Conservation (phyloP, 2,329 filamentous ascomycete species). For the Nemania sp. region DNA sequence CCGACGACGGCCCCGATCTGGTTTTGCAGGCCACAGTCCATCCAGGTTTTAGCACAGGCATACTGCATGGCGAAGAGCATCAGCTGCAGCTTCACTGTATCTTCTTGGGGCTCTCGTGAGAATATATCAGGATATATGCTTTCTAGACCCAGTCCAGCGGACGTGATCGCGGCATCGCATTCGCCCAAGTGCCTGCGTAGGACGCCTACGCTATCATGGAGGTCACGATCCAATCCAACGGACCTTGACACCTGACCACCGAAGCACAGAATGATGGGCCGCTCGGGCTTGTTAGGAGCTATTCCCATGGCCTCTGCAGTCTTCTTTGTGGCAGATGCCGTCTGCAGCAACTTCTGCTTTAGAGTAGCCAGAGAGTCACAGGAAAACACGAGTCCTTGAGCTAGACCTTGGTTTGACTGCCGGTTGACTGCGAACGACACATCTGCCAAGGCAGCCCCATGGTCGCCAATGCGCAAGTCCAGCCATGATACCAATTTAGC, state of each 20-base stretch:
- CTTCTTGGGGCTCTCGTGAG: constrained; percentile 24
- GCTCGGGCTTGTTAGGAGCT: too few relatives aligned
- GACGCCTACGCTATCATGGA: constrained; percentile 35
- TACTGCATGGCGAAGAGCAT: constrained; percentile 47
- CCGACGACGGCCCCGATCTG: constrained; percentile 41
- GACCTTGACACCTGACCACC: constrained; percentile 39
- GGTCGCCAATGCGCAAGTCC: too few relatives aligned
- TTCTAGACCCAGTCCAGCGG: constrained; percentile 18
- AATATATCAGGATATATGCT: constrained; percentile 42
- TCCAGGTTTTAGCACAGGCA: constrained; percentile 41
- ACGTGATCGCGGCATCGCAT: not conserved
- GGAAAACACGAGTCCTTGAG: too few relatives aligned
- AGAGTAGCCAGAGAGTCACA: too few relatives aligned
- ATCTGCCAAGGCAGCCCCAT: too few relatives aligned
- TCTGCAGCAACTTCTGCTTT: too few relatives aligned
- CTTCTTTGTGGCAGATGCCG: too few relatives aligned
- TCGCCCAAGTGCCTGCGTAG: constrained; percentile 35
- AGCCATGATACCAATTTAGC: too few relatives aligned
- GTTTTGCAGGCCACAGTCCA: constrained; percentile 41
- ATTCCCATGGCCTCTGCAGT: too few relatives aligned
- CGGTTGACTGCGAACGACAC: too few relatives aligned
- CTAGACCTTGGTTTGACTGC: too few relatives aligned
- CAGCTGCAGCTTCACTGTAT: constrained; percentile 42
- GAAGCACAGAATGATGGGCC: constrained; percentile 43
- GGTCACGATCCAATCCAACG: constrained; percentile 36